phyloP scores from a whole-genome alignment of 2,329 filamentous ascomycete genomes.

The Aotearoamyces nothofagi region DNA sequence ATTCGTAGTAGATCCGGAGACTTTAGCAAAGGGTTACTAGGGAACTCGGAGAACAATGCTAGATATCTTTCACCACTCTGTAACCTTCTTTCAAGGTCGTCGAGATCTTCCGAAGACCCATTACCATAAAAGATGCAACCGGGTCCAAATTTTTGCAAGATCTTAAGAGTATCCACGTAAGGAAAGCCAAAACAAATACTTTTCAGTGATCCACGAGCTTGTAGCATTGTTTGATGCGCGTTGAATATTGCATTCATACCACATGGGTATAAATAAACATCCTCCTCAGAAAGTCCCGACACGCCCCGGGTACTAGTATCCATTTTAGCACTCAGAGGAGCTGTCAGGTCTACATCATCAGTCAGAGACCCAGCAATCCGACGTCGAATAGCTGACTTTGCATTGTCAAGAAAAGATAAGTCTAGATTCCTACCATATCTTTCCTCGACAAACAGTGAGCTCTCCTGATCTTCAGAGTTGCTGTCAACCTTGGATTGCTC shows the following conservation, averaged over 20 bases:
- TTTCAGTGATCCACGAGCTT: conserved; percentile 45
- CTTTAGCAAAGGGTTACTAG: conserved; percentile 76
- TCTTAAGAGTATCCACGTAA: conserved; percentile 92
- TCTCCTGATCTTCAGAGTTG: conserved; percentile 36
- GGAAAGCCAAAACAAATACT: conserved; percentile 95
- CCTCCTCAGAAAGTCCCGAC: conserved; percentile 59
- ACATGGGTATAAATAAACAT: conserved; percentile 76
- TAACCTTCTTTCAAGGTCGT: conserved; percentile 65
- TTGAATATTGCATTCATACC: conserved; percentile 97
- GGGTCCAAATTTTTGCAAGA: conserved; percentile 85
- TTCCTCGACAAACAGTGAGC: conserved; percentile 75
- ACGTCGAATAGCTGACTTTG: conserved; percentile 70
- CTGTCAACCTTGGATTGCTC: not conserved
- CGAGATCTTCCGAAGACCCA: conserved; percentile 61
- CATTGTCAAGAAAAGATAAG: conserved; percentile 61
- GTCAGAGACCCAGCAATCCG: conserved; percentile 80
- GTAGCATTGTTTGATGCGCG: conserved; percentile 59
- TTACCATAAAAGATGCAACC: conserved; percentile 81
- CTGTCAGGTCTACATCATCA: conserved; percentile 50
- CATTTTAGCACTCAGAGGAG: conserved; percentile 34
- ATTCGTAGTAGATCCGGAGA: conserved; percentile 79
- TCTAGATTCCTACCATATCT: conserved; percentile 87
- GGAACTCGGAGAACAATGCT: conserved; percentile 87
- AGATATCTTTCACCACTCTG: conserved; percentile 61
- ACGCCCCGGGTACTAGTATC: conserved; percentile 36